A percentile compares a stretch with the other conserved stretches of the same genome.
These are phyloP conservation scores for Hippophae rhamnoides DNA, from an alignment of 306 rosid species.

Conservation along the genomic window DNA sequence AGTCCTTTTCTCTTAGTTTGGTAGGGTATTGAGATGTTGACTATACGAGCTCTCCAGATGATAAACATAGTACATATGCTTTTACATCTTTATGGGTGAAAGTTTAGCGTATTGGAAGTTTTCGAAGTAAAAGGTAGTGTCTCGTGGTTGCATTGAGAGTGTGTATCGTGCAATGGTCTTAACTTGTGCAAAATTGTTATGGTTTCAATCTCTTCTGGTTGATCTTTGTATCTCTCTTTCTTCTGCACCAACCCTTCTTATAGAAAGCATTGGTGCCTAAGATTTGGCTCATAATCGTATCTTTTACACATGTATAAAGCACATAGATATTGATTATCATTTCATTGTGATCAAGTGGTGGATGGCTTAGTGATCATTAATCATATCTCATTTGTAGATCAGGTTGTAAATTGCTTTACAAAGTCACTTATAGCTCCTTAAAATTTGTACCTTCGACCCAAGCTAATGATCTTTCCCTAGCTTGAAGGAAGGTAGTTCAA, in stretches of 20 bases:
- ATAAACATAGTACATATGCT: no score
- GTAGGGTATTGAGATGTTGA: no score
- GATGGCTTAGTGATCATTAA: no score
- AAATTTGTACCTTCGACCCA: no score
- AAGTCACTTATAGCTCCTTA: accelerated
- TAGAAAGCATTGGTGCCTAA: not conserved
- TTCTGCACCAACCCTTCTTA: not conserved
- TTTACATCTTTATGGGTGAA: no score
- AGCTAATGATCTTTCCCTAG: no score
- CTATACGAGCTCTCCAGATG: no score
- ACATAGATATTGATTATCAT: not conserved
- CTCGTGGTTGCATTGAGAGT: not conserved
- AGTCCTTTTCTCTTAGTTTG: no score
- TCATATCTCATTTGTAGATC: no score
- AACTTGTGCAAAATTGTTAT: not conserved
- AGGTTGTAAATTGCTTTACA: no score
- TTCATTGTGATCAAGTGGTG: not conserved
- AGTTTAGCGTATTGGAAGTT: no score
- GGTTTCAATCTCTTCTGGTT: not conserved
- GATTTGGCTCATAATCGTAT: not conserved
- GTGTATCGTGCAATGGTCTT: not conserved
- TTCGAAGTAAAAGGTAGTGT: not conserved
- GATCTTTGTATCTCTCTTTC: not conserved
- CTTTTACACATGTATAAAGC: not conserved
- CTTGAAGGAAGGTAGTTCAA: no score